phyloP scores from a whole-genome alignment of 306 rosid genomes.

The Albizia julibrissin region DNA sequence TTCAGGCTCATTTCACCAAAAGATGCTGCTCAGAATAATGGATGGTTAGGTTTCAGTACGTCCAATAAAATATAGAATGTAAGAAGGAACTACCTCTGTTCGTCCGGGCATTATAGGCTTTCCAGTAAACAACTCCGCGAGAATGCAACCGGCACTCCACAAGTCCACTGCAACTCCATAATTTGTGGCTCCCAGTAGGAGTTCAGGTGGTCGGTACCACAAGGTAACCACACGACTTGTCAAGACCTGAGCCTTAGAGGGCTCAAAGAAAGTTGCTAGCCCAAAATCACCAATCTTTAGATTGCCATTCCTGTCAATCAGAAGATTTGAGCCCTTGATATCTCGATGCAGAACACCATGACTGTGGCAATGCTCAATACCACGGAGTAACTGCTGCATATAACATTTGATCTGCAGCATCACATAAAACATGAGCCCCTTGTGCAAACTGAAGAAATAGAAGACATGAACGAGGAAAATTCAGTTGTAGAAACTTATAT shows the following conservation, averaged over 20 bases:
- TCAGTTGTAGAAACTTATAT: not conserved
- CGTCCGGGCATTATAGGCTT: constrained; percentile 93
- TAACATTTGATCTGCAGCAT: constrained; percentile 73
- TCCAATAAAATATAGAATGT: constrained; percentile 27
- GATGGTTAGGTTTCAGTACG: constrained; percentile 17
- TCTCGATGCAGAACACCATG: constrained; percentile 88
- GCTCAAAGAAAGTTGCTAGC: constrained; percentile 62
- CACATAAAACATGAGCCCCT: not conserved
- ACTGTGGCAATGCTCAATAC: constrained; percentile 86
- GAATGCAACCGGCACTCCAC: constrained; percentile 95
- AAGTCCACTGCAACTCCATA: constrained; percentile 82
- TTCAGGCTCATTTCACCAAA: constrained; percentile 7
- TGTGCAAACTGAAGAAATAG: constrained; percentile 36
- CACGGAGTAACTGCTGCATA: constrained; percentile 79
- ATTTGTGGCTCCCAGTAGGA: constrained; percentile 77
- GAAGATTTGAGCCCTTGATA: constrained; percentile 86
- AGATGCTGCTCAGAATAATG: not conserved
- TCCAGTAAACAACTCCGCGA: constrained; percentile 79
- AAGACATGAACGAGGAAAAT: constrained; percentile 10
- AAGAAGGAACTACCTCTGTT: constrained; percentile 68
- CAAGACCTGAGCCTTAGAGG: constrained; percentile 61
- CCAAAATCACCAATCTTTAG: constrained; percentile 89
- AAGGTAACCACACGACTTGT: constrained; percentile 91
- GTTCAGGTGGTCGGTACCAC: constrained; percentile 96
- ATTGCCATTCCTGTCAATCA: constrained; percentile 67